Evolutionary conservation across 139 green algal genomes (phyloP).

Genomic region (Chlorella sp.): DNA sequence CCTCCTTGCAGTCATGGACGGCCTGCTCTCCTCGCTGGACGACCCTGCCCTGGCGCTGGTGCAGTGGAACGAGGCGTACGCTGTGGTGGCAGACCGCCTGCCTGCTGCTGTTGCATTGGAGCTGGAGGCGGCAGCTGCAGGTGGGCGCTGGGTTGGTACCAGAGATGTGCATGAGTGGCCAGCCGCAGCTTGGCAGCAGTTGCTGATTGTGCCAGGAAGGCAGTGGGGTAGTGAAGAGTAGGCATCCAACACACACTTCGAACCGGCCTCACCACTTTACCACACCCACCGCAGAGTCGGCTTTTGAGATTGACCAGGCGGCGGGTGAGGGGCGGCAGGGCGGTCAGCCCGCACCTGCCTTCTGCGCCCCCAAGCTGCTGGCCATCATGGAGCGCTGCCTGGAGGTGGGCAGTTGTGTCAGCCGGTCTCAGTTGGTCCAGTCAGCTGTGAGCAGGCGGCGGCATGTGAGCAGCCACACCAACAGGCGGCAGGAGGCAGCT

Average conservation of each 20-base stretch:
- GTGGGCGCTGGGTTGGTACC: background rate
- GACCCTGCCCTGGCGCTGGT: slow-evolving; percentile 78
- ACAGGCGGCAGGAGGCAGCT: too few relatives aligned
- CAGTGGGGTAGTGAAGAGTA: too few relatives aligned
- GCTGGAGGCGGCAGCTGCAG: slow-evolving; percentile 44
- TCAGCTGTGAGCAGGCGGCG: too few relatives aligned
- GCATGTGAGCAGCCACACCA: too few relatives aligned
- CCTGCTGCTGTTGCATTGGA: slow-evolving; percentile 45
- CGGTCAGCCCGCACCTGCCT: background rate
- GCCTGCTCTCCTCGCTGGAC: slow-evolving; percentile 79
- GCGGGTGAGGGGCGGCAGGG: background rate
- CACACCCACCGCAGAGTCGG: slow-evolving; percentile 1
- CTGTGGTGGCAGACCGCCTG: slow-evolving; percentile 74
- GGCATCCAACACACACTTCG: too few relatives aligned
- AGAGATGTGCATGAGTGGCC: too few relatives aligned
- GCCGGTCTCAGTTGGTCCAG: background rate
- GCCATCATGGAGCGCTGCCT: slow-evolving; percentile 1
- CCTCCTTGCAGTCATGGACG: slow-evolving; percentile 51
- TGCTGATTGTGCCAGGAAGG: too few relatives aligned
- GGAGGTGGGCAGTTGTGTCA: background rate
- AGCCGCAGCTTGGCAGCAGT: too few relatives aligned
- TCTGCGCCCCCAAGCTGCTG: slow-evolving; percentile 16
- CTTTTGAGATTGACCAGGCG: slow-evolving; percentile 6
- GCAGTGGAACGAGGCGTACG: slow-evolving; percentile 84
- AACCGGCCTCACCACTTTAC: too few relatives aligned